Conservation (phyloP, 2,329 filamentous ascomycete species). For the Calonectria hawksworthii region DNA sequence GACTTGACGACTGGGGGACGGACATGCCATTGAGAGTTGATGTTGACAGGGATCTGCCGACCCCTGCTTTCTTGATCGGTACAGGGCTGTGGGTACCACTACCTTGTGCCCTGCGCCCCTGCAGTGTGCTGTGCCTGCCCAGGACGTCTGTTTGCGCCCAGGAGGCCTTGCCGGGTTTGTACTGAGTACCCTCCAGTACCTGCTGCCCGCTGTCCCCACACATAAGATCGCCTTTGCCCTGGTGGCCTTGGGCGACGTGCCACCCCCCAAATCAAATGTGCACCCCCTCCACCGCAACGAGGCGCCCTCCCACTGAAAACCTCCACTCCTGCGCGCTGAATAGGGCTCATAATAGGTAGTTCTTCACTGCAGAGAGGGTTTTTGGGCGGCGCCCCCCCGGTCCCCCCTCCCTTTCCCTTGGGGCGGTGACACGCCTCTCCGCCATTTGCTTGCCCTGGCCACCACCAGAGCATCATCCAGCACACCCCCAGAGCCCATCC, state of each 20-base stretch:
- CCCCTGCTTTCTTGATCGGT: slow-evolving; percentile 21
- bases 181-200: slow-evolving; percentile 19
- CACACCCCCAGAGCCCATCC: slow-evolving; percentile 30
- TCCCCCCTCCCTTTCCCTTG: neutral
- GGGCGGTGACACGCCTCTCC: slow-evolving; percentile 38
- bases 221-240: slow-evolving; percentile 15
- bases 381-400: slow-evolving; percentile 21
- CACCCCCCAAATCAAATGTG: neutral
- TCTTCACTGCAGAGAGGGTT: slow-evolving; percentile 14
- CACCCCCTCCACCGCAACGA: slow-evolving; percentile 19
- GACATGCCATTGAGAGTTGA: slow-evolving; percentile 24
- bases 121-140: slow-evolving; percentile 3
- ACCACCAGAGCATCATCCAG: slow-evolving; percentile 25
- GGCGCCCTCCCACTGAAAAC: slow-evolving; percentile 14
- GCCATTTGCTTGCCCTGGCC: slow-evolving; percentile 31
- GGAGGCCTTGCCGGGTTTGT: slow-evolving; percentile 22
- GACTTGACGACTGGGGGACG: slow-evolving; percentile 4
- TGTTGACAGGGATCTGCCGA: slow-evolving; percentile 11
- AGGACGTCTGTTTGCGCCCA: neutral
- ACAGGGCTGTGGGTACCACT: slow-evolving; percentile 17
- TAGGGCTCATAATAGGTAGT: slow-evolving; percentile 19
- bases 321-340: slow-evolving; percentile 15
- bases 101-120: slow-evolving; percentile 25
- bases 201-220: slow-evolving; percentile 4
- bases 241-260: neutral